These are phyloP conservation scores for Erodium trifolium DNA, from an alignment of 441 rosid species.

Conservation along the genomic window DNA sequence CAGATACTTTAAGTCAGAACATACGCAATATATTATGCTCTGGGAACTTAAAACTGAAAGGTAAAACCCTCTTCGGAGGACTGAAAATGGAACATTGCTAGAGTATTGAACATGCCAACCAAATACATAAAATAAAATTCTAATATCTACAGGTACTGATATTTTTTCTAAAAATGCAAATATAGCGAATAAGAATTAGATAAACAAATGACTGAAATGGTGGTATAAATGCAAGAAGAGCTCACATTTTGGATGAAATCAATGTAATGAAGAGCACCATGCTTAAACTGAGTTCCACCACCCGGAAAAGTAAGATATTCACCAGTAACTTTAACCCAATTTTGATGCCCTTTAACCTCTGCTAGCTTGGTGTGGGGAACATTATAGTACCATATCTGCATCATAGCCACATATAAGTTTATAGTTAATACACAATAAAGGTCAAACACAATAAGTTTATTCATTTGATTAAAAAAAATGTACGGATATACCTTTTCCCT, in stretches of 20 bases:
- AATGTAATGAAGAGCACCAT: constrained; percentile 86
- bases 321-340: constrained; percentile 87
- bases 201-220: neutral
- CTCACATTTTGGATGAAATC: constrained; percentile 61
- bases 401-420: constrained; percentile 13
- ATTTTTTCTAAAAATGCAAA: neutral
- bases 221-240: constrained; percentile 6
- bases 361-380: constrained; percentile 78
- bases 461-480: neutral
- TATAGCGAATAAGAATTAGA: neutral
- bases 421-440: neutral
- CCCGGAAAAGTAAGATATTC: constrained; percentile 93
- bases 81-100: neutral
- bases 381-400: constrained; percentile 88
- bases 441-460: constrained; percentile 9
- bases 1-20: neutral
- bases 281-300: constrained; percentile 93
- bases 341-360: constrained; percentile 85
- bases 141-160: neutral
- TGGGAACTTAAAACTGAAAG: neutral
- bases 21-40: neutral
- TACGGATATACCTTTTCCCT: constrained; percentile 58
- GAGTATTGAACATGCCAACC: neutral
- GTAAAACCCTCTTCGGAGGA: neutral
- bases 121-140: neutral